Percentiles rank a stretch among this genome's conserved stretches.
phyloP scores from a whole-genome alignment of 306 rosid species.

The Pyrus pyrifolia region DNA sequence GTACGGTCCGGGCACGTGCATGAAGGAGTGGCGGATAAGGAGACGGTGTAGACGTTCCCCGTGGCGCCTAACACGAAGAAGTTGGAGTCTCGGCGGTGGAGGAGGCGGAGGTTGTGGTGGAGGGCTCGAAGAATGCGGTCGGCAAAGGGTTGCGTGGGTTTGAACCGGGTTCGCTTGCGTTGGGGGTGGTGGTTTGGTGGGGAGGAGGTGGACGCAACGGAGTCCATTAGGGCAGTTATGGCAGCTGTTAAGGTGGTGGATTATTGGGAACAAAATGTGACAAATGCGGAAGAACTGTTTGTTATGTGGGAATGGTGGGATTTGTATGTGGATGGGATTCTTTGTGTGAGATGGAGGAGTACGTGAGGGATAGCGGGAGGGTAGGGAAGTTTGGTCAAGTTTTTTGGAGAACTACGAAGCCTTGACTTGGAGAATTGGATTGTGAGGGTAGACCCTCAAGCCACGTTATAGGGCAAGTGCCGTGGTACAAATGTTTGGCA shows the following conservation, averaged over 20 bases:
- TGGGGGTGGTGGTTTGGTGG: slow-evolving; percentile 12
- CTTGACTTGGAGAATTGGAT: slow-evolving; percentile 22
- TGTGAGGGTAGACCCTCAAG: slow-evolving; percentile 21
- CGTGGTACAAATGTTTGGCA: background rate
- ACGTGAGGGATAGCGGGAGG: slow-evolving; percentile 39
- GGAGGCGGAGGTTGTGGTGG: slow-evolving; percentile 66
- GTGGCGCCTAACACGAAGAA: slow-evolving; percentile 81
- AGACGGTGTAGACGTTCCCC: slow-evolving; percentile 71
- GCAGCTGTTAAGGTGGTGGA: background rate
- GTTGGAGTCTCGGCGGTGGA: slow-evolving; percentile 56
- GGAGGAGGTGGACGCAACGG: slow-evolving; percentile 45
- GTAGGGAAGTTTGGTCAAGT: slow-evolving; percentile 8
- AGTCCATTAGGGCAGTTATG: slow-evolving; percentile 34
- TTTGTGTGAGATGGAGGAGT: slow-evolving; percentile 32
- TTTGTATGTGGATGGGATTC: slow-evolving; percentile 29
- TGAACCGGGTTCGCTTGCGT: slow-evolving; percentile 22
- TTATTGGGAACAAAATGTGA: background rate
- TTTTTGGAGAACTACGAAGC: slow-evolving; percentile 11
- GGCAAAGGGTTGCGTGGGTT: slow-evolving; percentile 41
- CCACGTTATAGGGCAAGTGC: slow-evolving; percentile 5
- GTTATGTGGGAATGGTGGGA: slow-evolving; percentile 3
- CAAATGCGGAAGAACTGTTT: background rate
- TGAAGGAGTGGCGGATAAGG: slow-evolving; percentile 38
- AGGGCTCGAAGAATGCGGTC: slow-evolving; percentile 70
- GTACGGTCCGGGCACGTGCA: slow-evolving; percentile 87